phyloP scores from a whole-genome alignment of 495 filamentous ascomycete species.

The Penicillium cosmopolitanum region DNA sequence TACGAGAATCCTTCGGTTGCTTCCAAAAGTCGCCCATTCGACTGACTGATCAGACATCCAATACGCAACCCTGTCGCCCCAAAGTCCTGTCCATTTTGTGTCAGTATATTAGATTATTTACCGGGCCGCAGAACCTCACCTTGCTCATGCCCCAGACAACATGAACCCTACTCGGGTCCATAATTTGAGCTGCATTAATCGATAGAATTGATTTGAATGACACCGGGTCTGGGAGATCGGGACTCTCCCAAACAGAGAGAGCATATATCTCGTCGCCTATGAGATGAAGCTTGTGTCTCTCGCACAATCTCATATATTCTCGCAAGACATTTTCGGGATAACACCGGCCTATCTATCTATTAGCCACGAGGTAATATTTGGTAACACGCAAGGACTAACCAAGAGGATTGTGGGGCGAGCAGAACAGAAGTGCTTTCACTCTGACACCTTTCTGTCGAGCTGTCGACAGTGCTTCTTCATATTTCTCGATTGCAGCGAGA shows the following conservation, averaged over 20 bases:
- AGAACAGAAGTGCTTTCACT: conserved; percentile 51
- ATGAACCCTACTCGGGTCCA: conserved; percentile 47
- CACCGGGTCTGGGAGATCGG: conserved; percentile 18
- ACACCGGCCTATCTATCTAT: conserved; percentile 29
- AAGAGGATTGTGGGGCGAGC: conserved; percentile 58
- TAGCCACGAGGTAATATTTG: background rate
- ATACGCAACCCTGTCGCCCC: conserved; percentile 19
- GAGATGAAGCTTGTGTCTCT: conserved; percentile 46
- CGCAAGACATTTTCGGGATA: conserved; percentile 43
- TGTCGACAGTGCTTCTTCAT: conserved; percentile 27
- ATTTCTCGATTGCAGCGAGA: conserved; percentile 32
- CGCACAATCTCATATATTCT: conserved; percentile 37
- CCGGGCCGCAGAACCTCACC: conserved; percentile 38
- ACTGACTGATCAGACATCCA: conserved; percentile 20
- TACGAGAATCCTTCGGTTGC: conserved; percentile 22
- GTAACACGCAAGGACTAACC: conserved; percentile 2
- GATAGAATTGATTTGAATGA: conserved; percentile 46
- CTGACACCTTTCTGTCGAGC: conserved; percentile 23
- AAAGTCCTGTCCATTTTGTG: conserved; percentile 16
- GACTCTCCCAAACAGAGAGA: conserved; percentile 42
- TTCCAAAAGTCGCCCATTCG: conserved; percentile 12
- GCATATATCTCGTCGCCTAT: conserved; percentile 59
- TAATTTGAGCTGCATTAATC: conserved; percentile 37
- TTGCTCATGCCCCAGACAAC: conserved; percentile 24
- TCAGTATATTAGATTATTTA: no score